These are phyloP conservation scores for Starmera quercuum DNA, from an alignment of 805 yeast genomes.

Conservation along the genomic window DNA sequence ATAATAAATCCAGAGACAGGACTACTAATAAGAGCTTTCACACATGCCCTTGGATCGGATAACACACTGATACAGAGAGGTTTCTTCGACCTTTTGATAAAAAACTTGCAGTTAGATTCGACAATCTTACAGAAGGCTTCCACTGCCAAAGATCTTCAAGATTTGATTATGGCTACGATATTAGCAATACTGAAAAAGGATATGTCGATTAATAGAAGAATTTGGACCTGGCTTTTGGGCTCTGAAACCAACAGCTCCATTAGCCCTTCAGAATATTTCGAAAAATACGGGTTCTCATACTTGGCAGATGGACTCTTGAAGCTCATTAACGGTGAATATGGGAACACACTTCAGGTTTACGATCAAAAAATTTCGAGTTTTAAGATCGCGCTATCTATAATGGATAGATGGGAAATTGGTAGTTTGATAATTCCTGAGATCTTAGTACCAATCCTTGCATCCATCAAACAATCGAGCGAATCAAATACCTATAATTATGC, in stretches of 20 bases:
- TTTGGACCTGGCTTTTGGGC: slow-evolving; percentile 91
- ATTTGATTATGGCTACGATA: slow-evolving; percentile 56
- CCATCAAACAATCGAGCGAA: slow-evolving; percentile 29
- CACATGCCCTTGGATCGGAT: slow-evolving; percentile 57
- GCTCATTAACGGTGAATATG: slow-evolving; percentile 28
- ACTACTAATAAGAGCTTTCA: slow-evolving; percentile 63
- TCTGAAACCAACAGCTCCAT: slow-evolving; percentile 39
- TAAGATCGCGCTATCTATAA: slow-evolving; percentile 59
- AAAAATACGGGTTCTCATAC: slow-evolving; percentile 42
- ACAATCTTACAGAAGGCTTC: slow-evolving; percentile 42
- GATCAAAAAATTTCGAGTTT: slow-evolving; percentile 42
- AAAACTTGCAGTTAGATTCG: slow-evolving; percentile 60
- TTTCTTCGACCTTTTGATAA: slow-evolving; percentile 69
- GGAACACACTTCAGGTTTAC: slow-evolving; percentile 3
- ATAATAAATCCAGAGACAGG: slow-evolving; percentile 77
- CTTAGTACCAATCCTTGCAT: slow-evolving; percentile 54
- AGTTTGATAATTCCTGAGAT: slow-evolving; percentile 61
- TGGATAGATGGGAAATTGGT: slow-evolving; percentile 96
- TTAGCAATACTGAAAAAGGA: slow-evolving; percentile 71
- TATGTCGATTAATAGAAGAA: slow-evolving; percentile 88
- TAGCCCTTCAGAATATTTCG: slow-evolving; percentile 39
- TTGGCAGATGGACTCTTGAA: slow-evolving; percentile 47
- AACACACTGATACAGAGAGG: slow-evolving; percentile 79
- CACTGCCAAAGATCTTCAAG: slow-evolving; percentile 44
- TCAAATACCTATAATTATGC: slow-evolving; percentile 21